Conservation (phyloP, 2,329 filamentous ascomycete species). For the Beauveria varroae region DNA sequence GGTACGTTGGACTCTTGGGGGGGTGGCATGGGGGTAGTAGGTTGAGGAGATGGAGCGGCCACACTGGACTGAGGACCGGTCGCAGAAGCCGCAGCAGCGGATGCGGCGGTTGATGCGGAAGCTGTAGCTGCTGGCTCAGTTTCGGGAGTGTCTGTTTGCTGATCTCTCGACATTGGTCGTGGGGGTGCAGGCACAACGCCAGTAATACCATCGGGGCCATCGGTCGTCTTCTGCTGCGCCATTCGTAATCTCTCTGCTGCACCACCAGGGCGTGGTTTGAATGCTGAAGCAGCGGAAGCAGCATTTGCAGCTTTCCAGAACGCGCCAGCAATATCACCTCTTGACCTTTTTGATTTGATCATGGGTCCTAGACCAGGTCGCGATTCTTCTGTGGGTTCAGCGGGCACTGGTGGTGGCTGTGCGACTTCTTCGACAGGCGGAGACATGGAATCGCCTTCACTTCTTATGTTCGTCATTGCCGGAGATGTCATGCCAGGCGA, state of each 20-base stretch:
- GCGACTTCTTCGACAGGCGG: neutral
- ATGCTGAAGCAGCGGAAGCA: slow-evolving; percentile 44
- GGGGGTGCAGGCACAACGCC: slow-evolving; percentile 76
- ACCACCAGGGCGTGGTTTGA: slow-evolving; percentile 83
- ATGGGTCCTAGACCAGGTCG: slow-evolving; percentile 83
- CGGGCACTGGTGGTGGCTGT: neutral
- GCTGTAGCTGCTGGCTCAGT: slow-evolving; percentile 15
- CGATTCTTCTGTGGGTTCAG: slow-evolving; percentile 26
- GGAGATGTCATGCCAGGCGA: neutral
- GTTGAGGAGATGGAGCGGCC: neutral
- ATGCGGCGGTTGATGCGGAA: slow-evolving; percentile 9
- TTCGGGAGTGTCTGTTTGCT: slow-evolving; percentile 21
- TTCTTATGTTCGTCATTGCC: neutral
- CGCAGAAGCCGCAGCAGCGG: slow-evolving; percentile 6
- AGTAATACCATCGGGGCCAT: slow-evolving; percentile 83
- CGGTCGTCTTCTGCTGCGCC: slow-evolving; percentile 46
- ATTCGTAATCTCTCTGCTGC: slow-evolving; percentile 72
- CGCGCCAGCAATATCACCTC: slow-evolving; percentile 63
- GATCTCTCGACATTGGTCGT: slow-evolving; percentile 33
- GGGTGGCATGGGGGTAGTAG: neutral
- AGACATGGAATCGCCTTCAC: neutral
- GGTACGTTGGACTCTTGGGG: slow-evolving; percentile 36
- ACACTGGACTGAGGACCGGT: slow-evolving; percentile 17
- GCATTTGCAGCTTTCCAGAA: slow-evolving; percentile 73
- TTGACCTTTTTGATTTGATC: slow-evolving; percentile 73